Base-by-base conservation (phyloP, 2,329 filamentous ascomycete genomes). In the Alternaria conjuncta region DNA sequence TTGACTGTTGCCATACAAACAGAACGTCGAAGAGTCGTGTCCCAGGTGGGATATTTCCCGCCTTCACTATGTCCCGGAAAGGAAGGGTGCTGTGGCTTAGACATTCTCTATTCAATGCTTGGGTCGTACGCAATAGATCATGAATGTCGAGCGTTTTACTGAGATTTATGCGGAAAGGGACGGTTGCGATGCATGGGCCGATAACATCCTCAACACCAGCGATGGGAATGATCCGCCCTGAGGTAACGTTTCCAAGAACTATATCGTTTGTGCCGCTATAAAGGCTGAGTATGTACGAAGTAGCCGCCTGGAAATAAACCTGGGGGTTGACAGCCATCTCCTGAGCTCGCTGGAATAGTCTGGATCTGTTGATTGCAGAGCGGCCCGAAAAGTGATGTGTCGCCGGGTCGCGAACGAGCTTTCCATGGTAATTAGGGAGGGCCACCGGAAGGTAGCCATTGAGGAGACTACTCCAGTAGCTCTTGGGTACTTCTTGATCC, bases 1-100 rank as follows among this genome's bases (percentile, higher is more conserved):
- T 82, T 0, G 90, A 91, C 73, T 97, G 90, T 71, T 97, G 94
- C 84, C 94, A 97, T 0, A 94, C 89, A 71, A 97, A 90, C 0
- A 97, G 82, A 1, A 90, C 86, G 69, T 97, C 92, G 69, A 95
- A 97, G 0, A 97, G 79, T 1, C 81, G 80, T 43, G 87, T 84
- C 1, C 85, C 82, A 1, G 88, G 83, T 26, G 84, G 80, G 1
- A 90, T 64, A 0, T 85, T 86, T 4, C 85, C 86, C 1, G 86
- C 79, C 68, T 86, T 88, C 71, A 88, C 90, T 67, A 97, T 92
- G 2, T 93, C 88, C 1, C 87, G 82, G 3, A 96, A 83, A 0
- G 92, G 85, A 6, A 94, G 73, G 1, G 82, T 82, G 21, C 86
- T 86, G 74, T 95, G 84, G 15, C 87, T 84, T 55, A 97, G 84